Conservation (phyloP, 306 rosid genomes). For the Pueraria montana region DNA sequence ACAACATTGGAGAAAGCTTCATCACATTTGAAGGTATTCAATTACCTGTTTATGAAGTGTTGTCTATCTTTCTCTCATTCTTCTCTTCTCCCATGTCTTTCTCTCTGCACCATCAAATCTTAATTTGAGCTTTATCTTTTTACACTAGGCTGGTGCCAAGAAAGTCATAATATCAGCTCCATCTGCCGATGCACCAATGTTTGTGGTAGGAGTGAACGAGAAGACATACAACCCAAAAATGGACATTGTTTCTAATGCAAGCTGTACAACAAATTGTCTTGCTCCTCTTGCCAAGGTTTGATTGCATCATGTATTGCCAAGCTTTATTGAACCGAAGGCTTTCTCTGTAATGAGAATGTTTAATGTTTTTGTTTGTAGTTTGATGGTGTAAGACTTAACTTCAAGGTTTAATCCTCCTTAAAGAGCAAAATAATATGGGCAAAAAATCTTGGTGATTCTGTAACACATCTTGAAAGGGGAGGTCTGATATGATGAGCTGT, state of each 20-base stretch:
- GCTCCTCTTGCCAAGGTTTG: constrained; percentile 99
- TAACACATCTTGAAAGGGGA: not conserved
- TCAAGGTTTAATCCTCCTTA: constrained; percentile 2
- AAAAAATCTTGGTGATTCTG: constrained; percentile 16
- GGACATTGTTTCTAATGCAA: constrained; percentile 97
- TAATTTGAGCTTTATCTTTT: constrained; percentile 44
- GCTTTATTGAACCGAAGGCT: constrained; percentile 14
- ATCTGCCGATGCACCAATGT: constrained; percentile 99
- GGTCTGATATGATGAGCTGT: not conserved
- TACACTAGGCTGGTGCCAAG: constrained; percentile 89
- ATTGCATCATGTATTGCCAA: constrained; percentile 25
- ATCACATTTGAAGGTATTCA: constrained; percentile 76
- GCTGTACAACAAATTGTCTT: constrained; percentile 98
- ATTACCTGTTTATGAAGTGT: constrained; percentile 30
- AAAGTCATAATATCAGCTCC: constrained; percentile 98
- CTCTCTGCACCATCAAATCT: not conserved
- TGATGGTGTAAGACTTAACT: not conserved
- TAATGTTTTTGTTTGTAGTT: constrained; percentile 3
- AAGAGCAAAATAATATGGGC: not conserved
- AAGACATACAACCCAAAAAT: constrained; percentile 75
- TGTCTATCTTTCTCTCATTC: not conserved
- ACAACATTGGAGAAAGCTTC: constrained; percentile 89
- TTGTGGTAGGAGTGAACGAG: constrained; percentile 96
- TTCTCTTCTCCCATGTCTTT: not conserved
- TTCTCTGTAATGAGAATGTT: not conserved